Base-by-base conservation (phyloP, 2,329 filamentous ascomycete genomes). In the Mycosphaerella arachidis region DNA sequence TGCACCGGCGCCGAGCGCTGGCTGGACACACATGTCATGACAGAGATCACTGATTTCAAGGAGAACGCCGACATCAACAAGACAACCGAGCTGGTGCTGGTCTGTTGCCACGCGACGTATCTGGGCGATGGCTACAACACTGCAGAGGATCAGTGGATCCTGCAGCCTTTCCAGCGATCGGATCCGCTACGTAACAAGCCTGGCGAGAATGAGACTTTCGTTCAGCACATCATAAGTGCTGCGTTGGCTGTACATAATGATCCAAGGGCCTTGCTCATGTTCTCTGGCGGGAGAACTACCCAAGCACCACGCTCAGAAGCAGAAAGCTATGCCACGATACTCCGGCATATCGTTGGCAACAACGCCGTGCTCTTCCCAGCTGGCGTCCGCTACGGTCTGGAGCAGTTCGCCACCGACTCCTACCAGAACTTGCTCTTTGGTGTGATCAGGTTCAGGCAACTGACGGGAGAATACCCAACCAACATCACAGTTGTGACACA, bases 21-120 rank as follows among this genome's bases (percentile, higher is more conserved):
- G 7, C n/a, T n/a, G n/a, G n/a, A 12, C 4, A 48, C 18, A 27
- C 33, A 29, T 55, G 58, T 59, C 18, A 70, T 73, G 62, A 60
- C 55, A 53, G 60, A 65, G 48, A 56, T 63, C 57, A 63, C 58
- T 27, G 57, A 55, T 20, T 63, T 63, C 48, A 60, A 62, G 31
- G 59, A 66, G 48, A 57, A 56, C 56, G 61, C 53, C 57, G 61
- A 67, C 56, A 52, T 65, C 43, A 51, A 53, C 57, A 59, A 63
- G 46, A 65, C 60, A 40, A 66, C 64, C 13, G 69, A 90, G 64
- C 81, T 95, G 10, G 84, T 95, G 55, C 77, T 95, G 52, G 88
- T 95, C 54, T 94, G 91, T 78, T 92, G 91, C 72, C 91, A 96
- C 75, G 89, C 86, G 30, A 90, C 93, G 59, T 95, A 89, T 81